Evolutionary conservation across 768 basidiomycete genomes (phyloP), one percentile per base, ranked within the genome.

Genomic region (Harrya chromipes): DNA sequence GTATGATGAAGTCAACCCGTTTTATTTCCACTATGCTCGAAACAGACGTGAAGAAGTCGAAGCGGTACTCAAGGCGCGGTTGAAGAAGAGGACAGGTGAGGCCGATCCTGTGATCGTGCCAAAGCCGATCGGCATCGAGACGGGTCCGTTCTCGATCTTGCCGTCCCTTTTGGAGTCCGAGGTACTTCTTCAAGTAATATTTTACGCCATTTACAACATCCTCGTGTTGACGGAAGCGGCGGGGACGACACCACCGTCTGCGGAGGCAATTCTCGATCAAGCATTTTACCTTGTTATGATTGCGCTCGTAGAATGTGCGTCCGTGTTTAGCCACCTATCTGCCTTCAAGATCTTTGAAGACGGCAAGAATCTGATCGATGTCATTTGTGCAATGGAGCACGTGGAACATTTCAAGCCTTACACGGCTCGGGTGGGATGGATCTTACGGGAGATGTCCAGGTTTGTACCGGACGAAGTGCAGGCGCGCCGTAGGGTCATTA

Each of bases 11-110:
- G 87, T 97, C 55, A 89, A 97, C 60, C 94, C 94, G 0, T 97
- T 94, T 71, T 97, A 94, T 73, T 90, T 87, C 63, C 94, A 97
- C 63, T 97, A 97, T 66, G 87, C 90, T 14, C 79, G 94, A 35
- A 98, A 98, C 70, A 85, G 91, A 58, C 80, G 94, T 35, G 91
- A 95, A 59, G 90, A 94, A 64, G 95, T 92, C 21, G 92, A 94
- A 61, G 80, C 75, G 36, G 79, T 88, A 4, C 71, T 94, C 41
- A 77, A 81, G 52, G 78, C 75, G 41, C 76, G 90, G 38, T 58
- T 84, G 44, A 84, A 80, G 74, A 87, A 84, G 73, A 75, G 74
- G 56, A 78, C 76, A 0, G 80, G 82, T 41, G 69, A 77, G 38
- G 63, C 72, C 43, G 83, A 91, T 56, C 79, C 84, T 0, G 83